Percentiles rank a stretch among this genome's conserved stretches.
Conservation (phyloP, 352 stramenopile genomes). For the Globisporangium solare region DNA sequence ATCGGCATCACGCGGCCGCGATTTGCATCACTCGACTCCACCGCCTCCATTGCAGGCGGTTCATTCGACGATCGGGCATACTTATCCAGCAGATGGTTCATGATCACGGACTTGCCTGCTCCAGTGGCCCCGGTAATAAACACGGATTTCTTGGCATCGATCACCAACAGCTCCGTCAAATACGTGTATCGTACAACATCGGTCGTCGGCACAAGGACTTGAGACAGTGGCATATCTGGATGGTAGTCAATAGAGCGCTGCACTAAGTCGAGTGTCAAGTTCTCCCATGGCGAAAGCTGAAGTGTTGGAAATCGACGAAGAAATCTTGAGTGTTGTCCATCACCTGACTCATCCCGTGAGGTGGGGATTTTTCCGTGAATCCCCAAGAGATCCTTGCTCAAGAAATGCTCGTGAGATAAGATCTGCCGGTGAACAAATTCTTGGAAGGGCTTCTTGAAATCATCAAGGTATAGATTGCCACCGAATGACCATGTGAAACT, state of each 20-base stretch:
- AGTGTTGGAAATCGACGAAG: constrained; percentile 55
- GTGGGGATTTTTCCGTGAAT: constrained; percentile 51
- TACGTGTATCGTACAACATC: constrained; percentile 66
- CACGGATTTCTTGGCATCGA: constrained; percentile 64
- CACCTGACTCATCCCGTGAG: constrained; percentile 32
- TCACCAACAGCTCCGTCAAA: constrained; percentile 42
- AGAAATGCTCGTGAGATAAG: constrained; percentile 35
- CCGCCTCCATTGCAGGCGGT: neutral
- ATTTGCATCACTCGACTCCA: constrained; percentile 1
- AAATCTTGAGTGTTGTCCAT: constrained; percentile 63
- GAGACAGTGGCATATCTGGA: constrained; percentile 27
- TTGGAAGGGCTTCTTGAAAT: constrained; percentile 36
- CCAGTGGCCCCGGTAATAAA: constrained; percentile 88
- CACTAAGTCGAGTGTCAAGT: constrained; percentile 10
- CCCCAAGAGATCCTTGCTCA: constrained; percentile 43
- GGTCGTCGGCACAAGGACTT: constrained; percentile 59
- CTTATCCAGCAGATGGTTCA: constrained; percentile 61
- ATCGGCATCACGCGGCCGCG: constrained; percentile 38
- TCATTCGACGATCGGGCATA: constrained; percentile 6
- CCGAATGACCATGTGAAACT: constrained; percentile 73
- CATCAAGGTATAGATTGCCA: constrained; percentile 46
- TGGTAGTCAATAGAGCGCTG: constrained; percentile 18
- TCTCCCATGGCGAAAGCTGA: constrained; percentile 66
- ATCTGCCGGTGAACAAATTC: constrained; percentile 45
- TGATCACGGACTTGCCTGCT: constrained; percentile 84